Conservation (phyloP, 495 filamentous ascomycete species). For the Cairneyella variabilis region DNA sequence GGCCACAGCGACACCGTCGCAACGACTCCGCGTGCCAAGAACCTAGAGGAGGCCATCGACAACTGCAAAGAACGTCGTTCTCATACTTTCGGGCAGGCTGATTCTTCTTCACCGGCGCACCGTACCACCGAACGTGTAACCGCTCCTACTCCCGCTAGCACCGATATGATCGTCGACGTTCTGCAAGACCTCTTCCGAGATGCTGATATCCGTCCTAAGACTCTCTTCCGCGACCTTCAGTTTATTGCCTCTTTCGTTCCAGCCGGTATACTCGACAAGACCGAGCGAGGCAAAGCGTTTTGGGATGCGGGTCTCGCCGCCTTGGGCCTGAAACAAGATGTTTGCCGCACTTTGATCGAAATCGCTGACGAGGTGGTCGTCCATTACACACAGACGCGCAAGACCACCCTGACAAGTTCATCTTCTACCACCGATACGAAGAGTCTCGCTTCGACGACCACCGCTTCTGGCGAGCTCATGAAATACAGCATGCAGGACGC, state of each 20-base stretch:
- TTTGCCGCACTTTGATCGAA: constrained; percentile 85
- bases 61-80: constrained; percentile 67
- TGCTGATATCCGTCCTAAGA: constrained; percentile 74
- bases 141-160: constrained; percentile 46
- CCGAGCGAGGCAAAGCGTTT: constrained; percentile 85
- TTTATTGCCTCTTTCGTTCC: constrained; percentile 94
- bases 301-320: constrained; percentile 91
- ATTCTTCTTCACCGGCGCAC: constrained; percentile 27
- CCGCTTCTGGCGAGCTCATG: constrained; percentile 19
- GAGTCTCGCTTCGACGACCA: constrained; percentile 12
- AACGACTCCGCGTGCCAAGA: constrained; percentile 30
- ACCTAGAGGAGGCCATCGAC: constrained; percentile 61
- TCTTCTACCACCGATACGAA: too few species aligned
- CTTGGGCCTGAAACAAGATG: constrained; percentile 82
- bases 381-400: constrained; percentile 49
- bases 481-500: constrained; percentile 76
- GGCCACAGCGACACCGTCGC: constrained; percentile 15
- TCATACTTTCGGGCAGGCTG: constrained; percentile 42
- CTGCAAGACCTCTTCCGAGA: constrained; percentile 77
- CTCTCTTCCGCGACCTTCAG: constrained; percentile 91
- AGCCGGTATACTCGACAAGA: constrained; percentile 73
- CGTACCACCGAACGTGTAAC: constrained; percentile 31
- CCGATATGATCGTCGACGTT: constrained; percentile 75
- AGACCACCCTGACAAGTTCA: constrained; percentile 32
- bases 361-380: constrained; percentile 74